phyloP scores from a whole-genome alignment of 140 eudicot species.

The Bidens hawaiensis region DNA sequence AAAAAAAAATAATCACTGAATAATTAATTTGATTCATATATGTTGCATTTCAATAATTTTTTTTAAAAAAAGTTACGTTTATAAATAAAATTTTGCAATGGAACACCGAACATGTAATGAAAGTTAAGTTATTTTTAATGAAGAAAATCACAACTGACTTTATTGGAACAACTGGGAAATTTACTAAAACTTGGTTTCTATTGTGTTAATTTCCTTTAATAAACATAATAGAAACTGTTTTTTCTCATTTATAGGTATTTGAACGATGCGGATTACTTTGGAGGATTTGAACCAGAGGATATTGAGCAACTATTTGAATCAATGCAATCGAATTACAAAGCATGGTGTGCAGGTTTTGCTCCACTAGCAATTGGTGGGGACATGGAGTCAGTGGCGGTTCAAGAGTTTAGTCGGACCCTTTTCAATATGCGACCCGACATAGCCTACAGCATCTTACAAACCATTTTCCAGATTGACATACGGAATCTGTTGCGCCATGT shows the following conservation, averaged over 20 bases:
- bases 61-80: too few relatives aligned
- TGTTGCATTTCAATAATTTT: too few relatives aligned
- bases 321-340: conserved; percentile 61
- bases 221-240: background rate
- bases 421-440: conserved; percentile 93
- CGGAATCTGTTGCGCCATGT: conserved; percentile 54
- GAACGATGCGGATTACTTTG: conserved; percentile 71
- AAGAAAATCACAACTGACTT: too few relatives aligned
- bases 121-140: too few relatives aligned
- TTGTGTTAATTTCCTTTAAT: too few relatives aligned
- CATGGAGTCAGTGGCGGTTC: conserved; percentile 71
- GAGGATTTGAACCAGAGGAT: conserved; percentile 78
- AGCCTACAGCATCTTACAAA: conserved; percentile 54
- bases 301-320: conserved; percentile 58
- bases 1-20: too few relatives aligned
- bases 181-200: background rate
- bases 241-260: conserved; percentile 39
- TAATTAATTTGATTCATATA: too few relatives aligned
- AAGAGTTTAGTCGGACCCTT: conserved; percentile 77
- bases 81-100: too few relatives aligned
- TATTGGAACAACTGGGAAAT: background rate
- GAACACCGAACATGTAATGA: too few relatives aligned
- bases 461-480: conserved; percentile 64
- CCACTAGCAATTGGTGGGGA: conserved; percentile 85
- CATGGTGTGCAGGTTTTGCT: conserved; percentile 80